Conservation (phyloP, 1,284 basidiomycete genomes). For the Phaffia rhodozyma region DNA sequence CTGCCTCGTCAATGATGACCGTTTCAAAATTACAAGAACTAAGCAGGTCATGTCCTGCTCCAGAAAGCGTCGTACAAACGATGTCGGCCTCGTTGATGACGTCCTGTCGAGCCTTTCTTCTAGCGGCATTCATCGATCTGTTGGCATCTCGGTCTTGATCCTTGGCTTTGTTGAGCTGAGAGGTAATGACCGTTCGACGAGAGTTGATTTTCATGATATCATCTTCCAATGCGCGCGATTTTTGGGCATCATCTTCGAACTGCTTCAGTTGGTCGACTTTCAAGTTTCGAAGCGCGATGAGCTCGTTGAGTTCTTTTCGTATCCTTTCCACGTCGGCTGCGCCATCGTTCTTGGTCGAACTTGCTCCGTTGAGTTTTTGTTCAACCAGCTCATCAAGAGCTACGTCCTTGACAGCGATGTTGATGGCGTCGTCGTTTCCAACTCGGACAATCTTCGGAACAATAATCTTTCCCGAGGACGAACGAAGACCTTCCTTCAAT, state of each 20-base stretch:
- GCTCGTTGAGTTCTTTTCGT: conserved; percentile 52
- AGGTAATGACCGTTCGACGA: conserved; percentile 51
- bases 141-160: conserved; percentile 63
- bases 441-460: conserved; percentile 76
- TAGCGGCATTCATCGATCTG: conserved; percentile 62
- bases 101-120: conserved; percentile 58
- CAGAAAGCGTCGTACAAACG: conserved; percentile 86
- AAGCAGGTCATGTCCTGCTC: conserved; percentile 80
- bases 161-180: conserved; percentile 60
- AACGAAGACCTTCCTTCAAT: conserved; percentile 62
- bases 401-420: conserved; percentile 70
- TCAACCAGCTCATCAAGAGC: conserved; percentile 79
- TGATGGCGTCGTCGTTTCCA: conserved; percentile 68
- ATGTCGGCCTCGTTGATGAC: conserved; percentile 82
- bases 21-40: conserved; percentile 83
- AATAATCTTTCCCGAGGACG: conserved; percentile 45
- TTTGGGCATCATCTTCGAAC: conserved; percentile 29
- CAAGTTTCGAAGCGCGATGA: conserved; percentile 21
- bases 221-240: conserved; percentile 44
- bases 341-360: conserved; percentile 38
- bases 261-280: conserved; percentile 19
- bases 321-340: conserved; percentile 50
- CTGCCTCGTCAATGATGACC: conserved; percentile 95
- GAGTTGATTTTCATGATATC: conserved; percentile 59
- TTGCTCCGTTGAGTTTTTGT: conserved; percentile 47